These are phyloP conservation scores for Patellifolia procumbens DNA, from an alignment of 179 eudicot species.

Conservation along the genomic window DNA sequence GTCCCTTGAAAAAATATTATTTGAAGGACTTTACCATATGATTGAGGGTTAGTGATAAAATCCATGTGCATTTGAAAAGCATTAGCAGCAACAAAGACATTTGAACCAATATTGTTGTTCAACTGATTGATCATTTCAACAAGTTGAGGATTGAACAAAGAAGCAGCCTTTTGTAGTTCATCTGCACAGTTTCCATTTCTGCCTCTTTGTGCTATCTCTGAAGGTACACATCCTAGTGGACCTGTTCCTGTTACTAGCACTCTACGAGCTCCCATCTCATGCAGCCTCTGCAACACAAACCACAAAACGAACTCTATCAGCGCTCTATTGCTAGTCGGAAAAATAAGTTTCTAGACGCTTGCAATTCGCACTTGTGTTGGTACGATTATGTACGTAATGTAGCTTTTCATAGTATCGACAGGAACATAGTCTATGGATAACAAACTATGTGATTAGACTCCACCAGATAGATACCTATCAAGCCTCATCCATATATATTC, in stretches of 20 bases:
- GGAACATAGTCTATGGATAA: too few species aligned
- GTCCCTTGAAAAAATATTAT: too few species aligned
- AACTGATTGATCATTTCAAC: constrained; percentile 43
- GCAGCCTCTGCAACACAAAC: constrained; percentile 46
- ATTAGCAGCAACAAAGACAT: constrained; percentile 61
- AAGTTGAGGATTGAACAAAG: constrained; percentile 73
- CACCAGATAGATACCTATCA: too few species aligned
- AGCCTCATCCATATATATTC: too few species aligned
- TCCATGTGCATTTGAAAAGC: constrained; percentile 61
- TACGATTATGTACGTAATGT: too few species aligned
- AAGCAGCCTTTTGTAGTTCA: constrained; percentile 57
- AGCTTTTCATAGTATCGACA: too few species aligned
- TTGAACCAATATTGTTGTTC: constrained; percentile 53
- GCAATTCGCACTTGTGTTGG: too few species aligned
- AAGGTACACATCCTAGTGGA: constrained; percentile 87
- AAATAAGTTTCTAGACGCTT: too few species aligned
- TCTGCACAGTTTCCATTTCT: constrained; percentile 58
- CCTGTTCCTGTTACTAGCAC: constrained; percentile 90
- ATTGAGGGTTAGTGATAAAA: constrained; percentile 60
- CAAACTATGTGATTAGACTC: too few species aligned
- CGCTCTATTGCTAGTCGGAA: background rate
- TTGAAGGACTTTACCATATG: constrained; percentile 58
- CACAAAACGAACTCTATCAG: background rate
- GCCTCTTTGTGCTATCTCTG: constrained; percentile 70
- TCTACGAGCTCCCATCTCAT: constrained; percentile 71